phyloP scores from a whole-genome alignment of 768 basidiomycete genomes.

The Terana coerulea region DNA sequence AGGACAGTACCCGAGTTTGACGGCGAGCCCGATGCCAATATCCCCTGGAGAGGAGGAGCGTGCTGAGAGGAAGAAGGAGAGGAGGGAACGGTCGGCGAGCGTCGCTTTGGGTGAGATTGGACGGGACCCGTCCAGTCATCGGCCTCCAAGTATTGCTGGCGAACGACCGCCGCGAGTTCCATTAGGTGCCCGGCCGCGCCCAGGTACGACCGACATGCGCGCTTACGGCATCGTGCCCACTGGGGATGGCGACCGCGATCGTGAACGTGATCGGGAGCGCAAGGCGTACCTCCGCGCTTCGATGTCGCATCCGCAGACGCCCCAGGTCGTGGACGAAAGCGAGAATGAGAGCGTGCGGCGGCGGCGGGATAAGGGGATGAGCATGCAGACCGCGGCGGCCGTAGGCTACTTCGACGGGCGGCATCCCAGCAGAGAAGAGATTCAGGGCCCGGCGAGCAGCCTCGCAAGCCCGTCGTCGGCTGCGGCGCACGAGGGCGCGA shows the following conservation, averaged over 20 bases:
- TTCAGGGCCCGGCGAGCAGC: not conserved
- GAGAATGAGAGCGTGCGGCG: not conserved
- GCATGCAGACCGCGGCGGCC: no score
- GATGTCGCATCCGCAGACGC: not conserved
- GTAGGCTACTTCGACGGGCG: slow-evolving; percentile 5
- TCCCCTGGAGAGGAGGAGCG: no score
- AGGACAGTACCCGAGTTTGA: no score
- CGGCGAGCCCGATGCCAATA: no score
- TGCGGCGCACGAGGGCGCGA: not conserved
- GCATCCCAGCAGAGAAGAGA: no score
- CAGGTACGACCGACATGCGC: slow-evolving; percentile 4
- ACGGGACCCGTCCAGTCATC: slow-evolving; percentile 17
- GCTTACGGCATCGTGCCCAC: not conserved
- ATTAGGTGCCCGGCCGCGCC: slow-evolving; percentile 7
- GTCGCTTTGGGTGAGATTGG: not conserved
- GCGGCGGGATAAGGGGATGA: slow-evolving; percentile 1
- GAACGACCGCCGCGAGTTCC: slow-evolving; percentile 10
- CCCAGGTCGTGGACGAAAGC: not conserved
- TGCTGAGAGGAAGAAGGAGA: no score
- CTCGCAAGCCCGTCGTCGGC: not conserved
- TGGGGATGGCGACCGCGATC: not conserved
- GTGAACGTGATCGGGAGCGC: not conserved
- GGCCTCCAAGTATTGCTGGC: not conserved
- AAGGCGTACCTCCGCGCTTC: slow-evolving; percentile 3
- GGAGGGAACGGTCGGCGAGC: slow-evolving; percentile 1